These are phyloP conservation scores for Pneumocystis canis DNA, from an alignment of 1,139 yeast species.

Conservation along the genomic window DNA sequence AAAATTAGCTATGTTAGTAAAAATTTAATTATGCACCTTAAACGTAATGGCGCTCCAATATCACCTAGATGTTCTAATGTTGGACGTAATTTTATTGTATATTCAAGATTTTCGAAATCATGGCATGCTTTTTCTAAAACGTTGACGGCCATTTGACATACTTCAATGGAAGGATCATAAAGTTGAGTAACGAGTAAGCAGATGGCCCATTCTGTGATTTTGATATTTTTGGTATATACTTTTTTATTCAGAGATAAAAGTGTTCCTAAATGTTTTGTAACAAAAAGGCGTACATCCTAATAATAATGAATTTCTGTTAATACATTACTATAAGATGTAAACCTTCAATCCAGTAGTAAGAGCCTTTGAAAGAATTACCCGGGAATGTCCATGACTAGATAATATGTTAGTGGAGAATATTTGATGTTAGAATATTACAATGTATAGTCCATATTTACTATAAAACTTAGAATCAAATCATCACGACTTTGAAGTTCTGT, in stretches of 20 bases:
- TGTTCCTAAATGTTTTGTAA: conserved; percentile 40
- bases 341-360: conserved; percentile 39
- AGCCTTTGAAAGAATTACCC: conserved; percentile 52
- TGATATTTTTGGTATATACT: conserved; percentile 7
- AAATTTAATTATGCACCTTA: not conserved
- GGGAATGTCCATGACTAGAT: conserved; percentile 43
- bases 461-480: conserved; percentile 42
- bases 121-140: conserved; percentile 36
- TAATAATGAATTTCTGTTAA: not conserved
- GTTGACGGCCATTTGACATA: conserved; percentile 43
- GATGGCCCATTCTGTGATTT: conserved; percentile 28
- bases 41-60: conserved; percentile 31
- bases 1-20: conserved; percentile 17
- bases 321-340: not conserved
- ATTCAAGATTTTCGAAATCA: conserved; percentile 29
- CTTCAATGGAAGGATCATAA: conserved; percentile 48
- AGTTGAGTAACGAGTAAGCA: conserved; percentile 50
- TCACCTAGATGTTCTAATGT: conserved; percentile 33
- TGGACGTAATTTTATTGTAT: conserved; percentile 34
- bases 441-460: conserved; percentile 47
- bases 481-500: conserved; percentile 43
- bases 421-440: conserved; percentile 14
- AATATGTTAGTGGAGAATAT: not conserved
- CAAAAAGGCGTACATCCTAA: conserved; percentile 35
- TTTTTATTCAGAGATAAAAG: conserved; percentile 23